A percentile compares a stretch with the other conserved stretches of the same genome.
Conservation (phyloP, 208 protist species). For the Porcisia hertigi region DNA sequence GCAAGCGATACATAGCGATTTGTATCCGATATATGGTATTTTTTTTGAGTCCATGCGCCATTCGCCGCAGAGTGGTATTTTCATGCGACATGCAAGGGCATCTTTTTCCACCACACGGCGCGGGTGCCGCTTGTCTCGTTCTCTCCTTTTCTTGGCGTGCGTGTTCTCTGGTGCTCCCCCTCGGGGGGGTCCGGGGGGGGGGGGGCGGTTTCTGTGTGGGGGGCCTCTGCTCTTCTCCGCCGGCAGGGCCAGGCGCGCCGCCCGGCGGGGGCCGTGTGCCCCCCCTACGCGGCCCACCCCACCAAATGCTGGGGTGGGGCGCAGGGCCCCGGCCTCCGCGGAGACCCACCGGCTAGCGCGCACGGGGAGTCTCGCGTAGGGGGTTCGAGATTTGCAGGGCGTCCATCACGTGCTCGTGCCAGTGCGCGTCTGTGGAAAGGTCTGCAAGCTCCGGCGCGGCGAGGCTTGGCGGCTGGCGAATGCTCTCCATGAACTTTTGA, state of each 20-base stretch:
- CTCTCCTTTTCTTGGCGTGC: not conserved
- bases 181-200: not conserved
- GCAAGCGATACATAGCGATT: no score
- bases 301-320: not conserved
- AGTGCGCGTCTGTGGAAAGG: constrained; percentile 30
- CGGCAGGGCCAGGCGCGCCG: not conserved
- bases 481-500: constrained; percentile 38
- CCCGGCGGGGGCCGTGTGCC: no score
- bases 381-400: not conserved
- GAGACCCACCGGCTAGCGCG: not conserved
- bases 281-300: no score
- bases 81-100: no score
- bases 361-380: no score
- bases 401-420: constrained; percentile 30
- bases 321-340: not conserved
- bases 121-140: not conserved
- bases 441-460: constrained; percentile 30
- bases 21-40: no score
- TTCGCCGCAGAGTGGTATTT: not conserved
- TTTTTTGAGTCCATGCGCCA: not conserved
- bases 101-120: not conserved
- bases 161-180: not conserved
- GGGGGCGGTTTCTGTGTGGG: not conserved
- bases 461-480: constrained; percentile 34
- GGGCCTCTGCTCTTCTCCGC: not conserved